Evolutionary conservation across 345 rosid species (phyloP).

Genomic region (Eucalyptus virginea): DNA sequence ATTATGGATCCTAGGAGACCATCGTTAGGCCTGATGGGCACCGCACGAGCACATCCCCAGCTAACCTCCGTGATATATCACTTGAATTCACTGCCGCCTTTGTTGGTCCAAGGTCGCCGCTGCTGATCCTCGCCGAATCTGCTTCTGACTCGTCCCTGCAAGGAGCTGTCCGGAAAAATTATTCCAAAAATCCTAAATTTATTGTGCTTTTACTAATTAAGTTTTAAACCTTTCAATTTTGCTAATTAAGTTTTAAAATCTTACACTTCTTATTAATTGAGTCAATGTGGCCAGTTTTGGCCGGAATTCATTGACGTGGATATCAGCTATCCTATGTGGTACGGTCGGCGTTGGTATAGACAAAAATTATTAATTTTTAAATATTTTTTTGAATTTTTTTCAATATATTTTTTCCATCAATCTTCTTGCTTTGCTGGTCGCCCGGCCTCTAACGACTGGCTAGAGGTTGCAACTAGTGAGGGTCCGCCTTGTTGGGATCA

Average conservation of each 20-base stretch:
- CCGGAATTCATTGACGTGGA: too few relatives aligned
- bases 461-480: accelerated
- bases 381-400: too few relatives aligned
- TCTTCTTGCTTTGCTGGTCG: too few relatives aligned
- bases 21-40: neutral
- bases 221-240: too few relatives aligned
- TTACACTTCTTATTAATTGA: too few relatives aligned
- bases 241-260: too few relatives aligned
- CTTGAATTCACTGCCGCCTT: neutral
- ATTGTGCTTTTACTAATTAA: too few relatives aligned
- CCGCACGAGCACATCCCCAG: neutral
- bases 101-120: neutral
- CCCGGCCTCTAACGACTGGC: accelerated
- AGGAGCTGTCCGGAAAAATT: neutral
- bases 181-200: too few relatives aligned
- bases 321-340: too few relatives aligned
- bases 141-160: neutral
- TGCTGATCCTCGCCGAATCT: neutral
- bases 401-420: too few relatives aligned
- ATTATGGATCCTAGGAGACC: neutral
- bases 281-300: too few relatives aligned
- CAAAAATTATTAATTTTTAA: too few relatives aligned
- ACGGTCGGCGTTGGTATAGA: accelerated
- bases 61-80: neutral
- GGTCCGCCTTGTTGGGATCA: accelerated